Evolutionary conservation across 2,329 filamentous ascomycete species (phyloP), one percentile per base, ranked within the genome.

Genomic region (Diaporthe citriasiana): DNA sequence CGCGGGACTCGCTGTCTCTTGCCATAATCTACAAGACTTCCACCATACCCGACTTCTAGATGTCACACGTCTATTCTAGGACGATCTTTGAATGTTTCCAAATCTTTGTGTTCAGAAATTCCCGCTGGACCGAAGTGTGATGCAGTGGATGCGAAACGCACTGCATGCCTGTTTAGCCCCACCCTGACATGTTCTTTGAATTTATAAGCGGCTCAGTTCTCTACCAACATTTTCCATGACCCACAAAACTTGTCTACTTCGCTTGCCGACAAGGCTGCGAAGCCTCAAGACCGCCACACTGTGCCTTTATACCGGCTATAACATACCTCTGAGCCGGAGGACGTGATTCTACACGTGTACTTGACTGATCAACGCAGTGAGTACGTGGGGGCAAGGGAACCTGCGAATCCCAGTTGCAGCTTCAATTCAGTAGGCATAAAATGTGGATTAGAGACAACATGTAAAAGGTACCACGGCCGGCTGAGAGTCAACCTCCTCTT

Each of bases 111-210:
- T 7, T 25, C 19, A 15, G 30, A 22, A 38, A 40, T n/a, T 7
- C 6, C 38, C 1, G 12, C 15, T 9, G 7, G 15, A 3, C 10
- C 0, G 3, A 17, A 38, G n/a, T 27, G n/a, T 19, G 10, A 9
- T 42, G n/a, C 13, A 10, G 22, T 40, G 13, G 7, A 9, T 59
- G n/a, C n/a, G 6, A 40, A 13, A 10, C 6, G 10, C 55, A 9
- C 56, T 17, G 38, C 13, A 13, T 12, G 33, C 19, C 10, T 25
- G 7, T 17, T 8, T 22, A 57, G 15, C 6, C 30, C 19, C 35
- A 10, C 22, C 4, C 9, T 57, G 9, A 56, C 22, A 5, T n/a
- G 2, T 57, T 38, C 13, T 38, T 3, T 56, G 33, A 38, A 19
- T 25, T 57, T 19, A n/a, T 25, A 35, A 57, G 22, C 33, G 19